phyloP scores from a whole-genome alignment of 176 grass and related monocot genomes.

The Cenchrus fungigraminus region DNA sequence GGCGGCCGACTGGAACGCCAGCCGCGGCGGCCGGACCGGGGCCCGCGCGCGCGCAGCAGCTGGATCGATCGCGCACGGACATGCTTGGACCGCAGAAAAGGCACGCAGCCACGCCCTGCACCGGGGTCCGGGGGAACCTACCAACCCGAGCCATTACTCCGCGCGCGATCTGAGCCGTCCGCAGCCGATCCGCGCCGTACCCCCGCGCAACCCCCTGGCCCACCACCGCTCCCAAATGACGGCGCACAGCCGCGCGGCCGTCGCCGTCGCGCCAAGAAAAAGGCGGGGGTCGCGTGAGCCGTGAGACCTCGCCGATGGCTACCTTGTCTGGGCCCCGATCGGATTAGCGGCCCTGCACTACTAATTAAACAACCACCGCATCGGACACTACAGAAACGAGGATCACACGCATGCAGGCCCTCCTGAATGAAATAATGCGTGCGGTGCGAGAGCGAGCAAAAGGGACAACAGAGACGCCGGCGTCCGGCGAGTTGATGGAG shows the following conservation, averaged over 20 bases:
- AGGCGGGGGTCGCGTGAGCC: too few relatives aligned
- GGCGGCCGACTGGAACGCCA: too few relatives aligned
- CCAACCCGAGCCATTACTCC: background rate
- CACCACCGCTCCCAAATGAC: background rate
- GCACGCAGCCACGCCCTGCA: too few relatives aligned
- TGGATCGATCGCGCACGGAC: too few relatives aligned
- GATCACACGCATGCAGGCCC: background rate
- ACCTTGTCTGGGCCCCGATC: background rate
- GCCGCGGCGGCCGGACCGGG: too few relatives aligned
- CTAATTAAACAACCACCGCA: background rate
- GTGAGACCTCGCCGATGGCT: background rate
- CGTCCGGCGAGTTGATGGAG: background rate
- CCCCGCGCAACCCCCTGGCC: background rate
- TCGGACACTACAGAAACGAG: background rate
- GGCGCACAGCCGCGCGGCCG: slow-evolving; percentile 15
- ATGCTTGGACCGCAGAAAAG: too few relatives aligned
- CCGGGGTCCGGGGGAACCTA: too few relatives aligned
- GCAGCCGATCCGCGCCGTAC: too few relatives aligned
- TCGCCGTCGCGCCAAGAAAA: background rate
- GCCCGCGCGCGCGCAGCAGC: too few relatives aligned
- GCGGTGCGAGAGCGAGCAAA: background rate
- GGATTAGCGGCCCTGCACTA: background rate
- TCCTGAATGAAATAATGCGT: background rate
- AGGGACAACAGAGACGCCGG: background rate
- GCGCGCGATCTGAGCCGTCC: slow-evolving; percentile 1